A percentile compares a stretch with the other conserved stretches of the same genome.
These are phyloP conservation scores for Immersiella caudata DNA, from an alignment of 495 filamentous ascomycete species.

Conservation along the genomic window DNA sequence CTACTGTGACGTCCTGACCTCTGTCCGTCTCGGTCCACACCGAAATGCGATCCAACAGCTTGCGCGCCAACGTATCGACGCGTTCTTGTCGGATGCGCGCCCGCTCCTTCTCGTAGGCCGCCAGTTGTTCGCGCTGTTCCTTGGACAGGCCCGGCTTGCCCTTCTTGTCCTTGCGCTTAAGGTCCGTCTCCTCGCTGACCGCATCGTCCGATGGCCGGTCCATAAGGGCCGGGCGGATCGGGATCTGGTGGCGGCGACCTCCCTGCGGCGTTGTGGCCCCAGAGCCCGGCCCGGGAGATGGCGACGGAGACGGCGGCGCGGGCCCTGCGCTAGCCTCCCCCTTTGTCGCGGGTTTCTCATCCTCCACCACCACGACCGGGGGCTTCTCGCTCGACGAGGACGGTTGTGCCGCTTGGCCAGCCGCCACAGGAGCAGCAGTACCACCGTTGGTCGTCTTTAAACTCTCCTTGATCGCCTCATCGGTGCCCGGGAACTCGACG, in stretches of 20 bases:
- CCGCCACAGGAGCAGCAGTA: slow-evolving; percentile 18
- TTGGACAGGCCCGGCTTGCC: slow-evolving; percentile 82
- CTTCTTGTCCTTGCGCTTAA: slow-evolving; percentile 69
- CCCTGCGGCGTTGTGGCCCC: slow-evolving; percentile 61
- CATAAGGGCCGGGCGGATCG: slow-evolving; percentile 82
- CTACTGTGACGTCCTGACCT: slow-evolving; percentile 74
- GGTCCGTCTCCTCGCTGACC: slow-evolving; percentile 74
- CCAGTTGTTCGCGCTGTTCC: slow-evolving; percentile 88
- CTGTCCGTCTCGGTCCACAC: slow-evolving; percentile 99
- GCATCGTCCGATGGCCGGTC: slow-evolving; percentile 88
- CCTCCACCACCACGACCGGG: slow-evolving; percentile 48
- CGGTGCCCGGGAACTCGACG: slow-evolving; percentile 50
- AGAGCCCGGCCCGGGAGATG: slow-evolving; percentile 56
- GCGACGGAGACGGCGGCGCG: slow-evolving; percentile 36
- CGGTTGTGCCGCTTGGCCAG: slow-evolving; percentile 14
- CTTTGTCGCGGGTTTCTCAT: slow-evolving; percentile 28
- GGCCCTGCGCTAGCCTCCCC: neutral
- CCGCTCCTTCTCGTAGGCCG: slow-evolving; percentile 85
- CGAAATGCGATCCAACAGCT: slow-evolving; percentile 86
- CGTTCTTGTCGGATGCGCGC: slow-evolving; percentile 84
- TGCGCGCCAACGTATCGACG: slow-evolving; percentile 77
- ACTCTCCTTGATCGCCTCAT: slow-evolving; percentile 54
- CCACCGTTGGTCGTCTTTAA: slow-evolving; percentile 39
- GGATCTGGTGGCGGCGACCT: slow-evolving; percentile 55
- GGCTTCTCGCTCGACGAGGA: slow-evolving; percentile 19